These are phyloP conservation scores for Citrus inodora DNA, from an alignment of 345 rosid genomes.

Conservation along the genomic window DNA sequence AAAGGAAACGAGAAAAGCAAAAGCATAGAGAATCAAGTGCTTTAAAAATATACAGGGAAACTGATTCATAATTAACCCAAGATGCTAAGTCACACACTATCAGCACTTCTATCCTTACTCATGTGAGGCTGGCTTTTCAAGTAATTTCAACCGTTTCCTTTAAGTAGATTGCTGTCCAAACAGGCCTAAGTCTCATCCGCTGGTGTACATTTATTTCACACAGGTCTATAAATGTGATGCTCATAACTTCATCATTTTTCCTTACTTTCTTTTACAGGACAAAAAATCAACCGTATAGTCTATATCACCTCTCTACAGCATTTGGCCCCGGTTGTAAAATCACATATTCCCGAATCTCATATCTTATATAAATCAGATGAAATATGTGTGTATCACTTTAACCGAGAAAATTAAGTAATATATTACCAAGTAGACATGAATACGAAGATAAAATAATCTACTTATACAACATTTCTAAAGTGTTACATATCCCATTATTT, in stretches of 20 bases:
- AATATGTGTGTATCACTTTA: not conserved
- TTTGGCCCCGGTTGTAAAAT: not conserved
- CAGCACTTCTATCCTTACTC: not conserved
- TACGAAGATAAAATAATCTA: not conserved
- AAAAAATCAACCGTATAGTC: not conserved
- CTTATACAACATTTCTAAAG: not conserved
- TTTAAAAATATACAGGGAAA: not conserved
- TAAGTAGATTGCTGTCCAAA: not conserved
- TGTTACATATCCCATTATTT: not conserved
- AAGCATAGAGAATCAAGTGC: not conserved
- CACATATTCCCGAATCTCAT: not conserved
- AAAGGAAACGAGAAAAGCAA: not conserved
- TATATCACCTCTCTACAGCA: not conserved
- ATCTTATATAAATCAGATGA: not conserved
- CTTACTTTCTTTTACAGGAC: not conserved
- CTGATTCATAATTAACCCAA: not conserved
- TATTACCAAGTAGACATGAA: not conserved
- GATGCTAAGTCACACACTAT: not conserved
- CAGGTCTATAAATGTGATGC: not conserved
- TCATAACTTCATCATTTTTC: not conserved
- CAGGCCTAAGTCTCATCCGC: not conserved
- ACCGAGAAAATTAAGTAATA: not conserved
- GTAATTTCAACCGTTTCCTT: not conserved
- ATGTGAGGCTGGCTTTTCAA: not conserved
- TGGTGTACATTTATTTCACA: no score